These are phyloP conservation scores for Vigna mungo DNA, from an alignment of 306 rosid genomes.

Conservation along the genomic window DNA sequence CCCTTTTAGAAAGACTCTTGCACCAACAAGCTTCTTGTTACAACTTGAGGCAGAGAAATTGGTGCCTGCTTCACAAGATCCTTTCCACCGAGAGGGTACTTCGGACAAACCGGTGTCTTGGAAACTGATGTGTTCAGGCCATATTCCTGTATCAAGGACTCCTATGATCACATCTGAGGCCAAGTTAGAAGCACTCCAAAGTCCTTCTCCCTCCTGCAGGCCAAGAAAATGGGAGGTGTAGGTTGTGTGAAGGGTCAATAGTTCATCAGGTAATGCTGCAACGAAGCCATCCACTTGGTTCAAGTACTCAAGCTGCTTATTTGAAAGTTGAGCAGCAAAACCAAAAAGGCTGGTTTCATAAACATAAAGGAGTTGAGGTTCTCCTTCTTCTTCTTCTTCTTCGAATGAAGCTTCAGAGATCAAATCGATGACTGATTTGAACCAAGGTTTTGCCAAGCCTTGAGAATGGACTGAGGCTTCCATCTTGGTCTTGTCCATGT, in stretches of 20 bases:
- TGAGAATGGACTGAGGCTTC: constrained; percentile 39
- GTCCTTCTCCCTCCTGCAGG: constrained; percentile 53
- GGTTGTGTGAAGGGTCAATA: constrained; percentile 63
- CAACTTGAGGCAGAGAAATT: constrained; percentile 56
- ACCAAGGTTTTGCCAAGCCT: constrained; percentile 50
- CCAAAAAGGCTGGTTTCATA: constrained; percentile 64
- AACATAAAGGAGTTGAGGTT: constrained; percentile 57
- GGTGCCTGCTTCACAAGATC: constrained; percentile 64
- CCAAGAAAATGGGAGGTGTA: constrained; percentile 64
- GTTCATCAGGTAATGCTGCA: constrained; percentile 58
- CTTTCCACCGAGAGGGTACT: constrained; percentile 67
- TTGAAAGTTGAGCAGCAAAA: constrained; percentile 61
- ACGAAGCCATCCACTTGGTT: constrained; percentile 57
- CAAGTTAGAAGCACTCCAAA: constrained; percentile 59
- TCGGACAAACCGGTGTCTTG: constrained; percentile 52
- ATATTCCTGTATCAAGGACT: constrained; percentile 65
- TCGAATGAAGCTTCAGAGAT: constrained; percentile 36
- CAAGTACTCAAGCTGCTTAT: constrained; percentile 52
- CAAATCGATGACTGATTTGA: constrained; percentile 49
- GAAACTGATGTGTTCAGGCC: constrained; percentile 78
- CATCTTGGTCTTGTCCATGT: constrained; percentile 66
- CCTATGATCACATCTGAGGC: constrained; percentile 68
- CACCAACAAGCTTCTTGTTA: constrained; percentile 67
- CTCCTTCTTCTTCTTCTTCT: constrained; percentile 34
- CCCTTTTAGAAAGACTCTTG: constrained; percentile 58